Evolutionary conservation across 768 basidiomycete species (phyloP), one percentile per base, ranked within the genome.

Genomic region (Russula vinacea): DNA sequence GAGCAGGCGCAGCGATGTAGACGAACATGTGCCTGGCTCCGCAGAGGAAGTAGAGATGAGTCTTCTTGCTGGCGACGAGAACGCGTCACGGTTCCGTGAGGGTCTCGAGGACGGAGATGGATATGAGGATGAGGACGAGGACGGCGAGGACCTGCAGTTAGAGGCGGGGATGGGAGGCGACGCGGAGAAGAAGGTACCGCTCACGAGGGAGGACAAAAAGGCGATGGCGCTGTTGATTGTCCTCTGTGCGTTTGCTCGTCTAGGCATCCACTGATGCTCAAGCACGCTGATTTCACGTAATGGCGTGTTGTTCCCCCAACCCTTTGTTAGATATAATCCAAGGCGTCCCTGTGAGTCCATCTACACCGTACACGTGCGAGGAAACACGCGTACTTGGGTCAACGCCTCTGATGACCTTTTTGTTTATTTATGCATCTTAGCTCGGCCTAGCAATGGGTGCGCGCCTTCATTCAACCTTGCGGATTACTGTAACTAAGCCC

Each of bases 341-440:
- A 75, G 94, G 94, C 49, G 86, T 96, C 69, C 94, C 94, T 60
- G 92, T 97, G 74, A 72, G 87, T 81, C 52, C 16, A 3, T 66
- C 33, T 58, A 47, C 24, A 2, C 13, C 14, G 1, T 19, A n/a
- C 17, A 2, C 29, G 24, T 17, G 40, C n/a, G 3, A 17, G 14
- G 9, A 29, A 49, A 49, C 22, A 11, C 14, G 13, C 49, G 24
- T 29, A 2, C 24, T 24, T 32, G 14, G 17, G 10, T 4, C 32
- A 8, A 16, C 6, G 16, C 5, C 33, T 8, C 26, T 51, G 19
- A 53, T 35, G 11, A 22, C 17, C 9, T 24, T 4, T 32, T 5
- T 44, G 45, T 19, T 22, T 13, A 22, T 19, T 22, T 22, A 22
- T 47, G 44, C 10, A 5, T 29, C 24, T 40, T 39, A 57, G 62